These are phyloP conservation scores for Solanum verrucosum DNA, from an alignment of 257 asterid species.

Conservation along the genomic window DNA sequence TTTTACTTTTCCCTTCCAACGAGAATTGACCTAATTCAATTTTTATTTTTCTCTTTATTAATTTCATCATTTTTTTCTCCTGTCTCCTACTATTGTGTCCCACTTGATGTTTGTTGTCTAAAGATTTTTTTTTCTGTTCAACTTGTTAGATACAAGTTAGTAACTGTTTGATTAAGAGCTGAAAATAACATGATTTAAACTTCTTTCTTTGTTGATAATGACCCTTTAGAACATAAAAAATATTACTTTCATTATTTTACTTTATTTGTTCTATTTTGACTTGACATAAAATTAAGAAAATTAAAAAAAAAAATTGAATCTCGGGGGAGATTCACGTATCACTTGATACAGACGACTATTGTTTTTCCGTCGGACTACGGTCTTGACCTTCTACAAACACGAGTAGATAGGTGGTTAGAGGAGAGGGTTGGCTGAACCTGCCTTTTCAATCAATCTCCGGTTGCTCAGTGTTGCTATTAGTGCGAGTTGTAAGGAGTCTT, in stretches of 20 bases:
- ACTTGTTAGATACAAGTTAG: not conserved
- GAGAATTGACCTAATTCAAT: not conserved
- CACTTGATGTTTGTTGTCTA: not conserved
- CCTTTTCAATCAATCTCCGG: no score
- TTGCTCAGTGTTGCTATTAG: no score
- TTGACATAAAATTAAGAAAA: not conserved
- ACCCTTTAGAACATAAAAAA: not conserved
- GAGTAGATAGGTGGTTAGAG: no score
- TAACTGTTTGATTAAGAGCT: not conserved
- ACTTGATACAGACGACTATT: no score
- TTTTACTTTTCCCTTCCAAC: not conserved
- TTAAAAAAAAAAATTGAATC: no score
- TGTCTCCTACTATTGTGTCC: not conserved
- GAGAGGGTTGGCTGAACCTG: no score
- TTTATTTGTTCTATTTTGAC: no score
- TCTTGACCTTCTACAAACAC: no score
- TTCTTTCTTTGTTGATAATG: not conserved
- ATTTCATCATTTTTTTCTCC: not conserved
- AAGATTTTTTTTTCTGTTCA: not conserved
- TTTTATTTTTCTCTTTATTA: not conserved
- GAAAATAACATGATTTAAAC: not conserved
- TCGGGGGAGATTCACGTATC: no score
- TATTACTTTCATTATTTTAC: no score
- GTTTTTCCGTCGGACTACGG: fast-evolving
- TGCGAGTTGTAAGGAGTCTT: no score